Base-by-base conservation (phyloP, 257 asterid genomes). In the Fraxinus excelsior region DNA sequence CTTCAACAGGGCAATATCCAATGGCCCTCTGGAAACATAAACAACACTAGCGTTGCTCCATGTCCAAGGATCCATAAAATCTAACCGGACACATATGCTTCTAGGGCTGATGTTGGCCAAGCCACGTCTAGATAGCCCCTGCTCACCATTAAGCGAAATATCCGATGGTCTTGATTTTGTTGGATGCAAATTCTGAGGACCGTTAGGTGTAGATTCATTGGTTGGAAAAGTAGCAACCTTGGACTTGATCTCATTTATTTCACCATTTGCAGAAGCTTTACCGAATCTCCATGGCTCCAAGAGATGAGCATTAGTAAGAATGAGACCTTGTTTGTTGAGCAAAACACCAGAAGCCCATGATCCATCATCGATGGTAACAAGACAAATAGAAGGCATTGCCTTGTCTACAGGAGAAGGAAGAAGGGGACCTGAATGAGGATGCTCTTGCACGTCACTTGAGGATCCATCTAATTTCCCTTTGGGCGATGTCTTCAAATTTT, bases 321-420 rank as follows among this genome's bases (percentile, higher is more conserved):
- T 83, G 65, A 95, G 84, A 76, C 99, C 98, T 85, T 90, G 87
- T 76, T 87, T 90, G 82, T 95, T 93, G 81, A 93, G 92, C 82
- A 95, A 82, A 79, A 95, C 87, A 78, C 99, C 98, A 67, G 99
- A 93, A 53, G 99, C 99, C 99, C 99, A 95, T 37, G 97, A 91
- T 76, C 99, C 98, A 81, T 95, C 94, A 38, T 90, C 94, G 73
- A 86, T 83, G 67, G 96, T 90, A 72, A 95, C 88, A 53, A 95
- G 97, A 85, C 98, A 95, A 81, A 95, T 91, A 60, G 98, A 93
- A 77, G 81, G 16, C 90, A 90, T 87, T 5, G 97, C 97, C 86
- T 88, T 93, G 80, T 93, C 96, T 83, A 91, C 87, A 56, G 88
- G 87, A 77, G 96, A 85, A 10, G 86, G 85, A 58, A 73, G 34